Evolutionary conservation across 345 rosid genomes (phyloP), one percentile per base, ranked within the genome.

Genomic region (Gynandropsis gynandra): DNA sequence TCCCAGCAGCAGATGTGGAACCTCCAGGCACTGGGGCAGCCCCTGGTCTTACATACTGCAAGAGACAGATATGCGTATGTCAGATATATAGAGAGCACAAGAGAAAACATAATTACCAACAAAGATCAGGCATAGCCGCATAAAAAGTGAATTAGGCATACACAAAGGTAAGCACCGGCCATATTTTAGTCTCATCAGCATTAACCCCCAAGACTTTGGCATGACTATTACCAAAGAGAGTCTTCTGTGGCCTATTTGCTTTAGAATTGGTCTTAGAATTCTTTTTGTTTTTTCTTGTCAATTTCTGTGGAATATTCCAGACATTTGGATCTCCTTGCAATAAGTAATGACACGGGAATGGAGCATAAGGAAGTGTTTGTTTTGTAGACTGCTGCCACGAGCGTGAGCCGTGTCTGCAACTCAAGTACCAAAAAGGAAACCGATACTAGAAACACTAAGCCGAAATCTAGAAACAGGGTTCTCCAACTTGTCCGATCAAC

Each of bases 31-130:
- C 74, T 15, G 88, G 83, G 43, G 82, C 70, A 20, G 94, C 95
- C 62, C 94, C 97, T 10, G 97, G 99, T 63, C 99, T 93, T 60
- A 88, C 97, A 76, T 93, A 93, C 99, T 93, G 81, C 88, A 80
- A 49, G 34, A 44, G 47, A 63, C 61, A 67, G 56, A 76, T 57
- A 67, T 47, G 46, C 9, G 24, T 42, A 48, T 54, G 53, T 60
- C 56, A 66, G 59, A 56, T 42, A 52, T 56, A 47, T 29, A 43
- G 56, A 65, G 27, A 66, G 29, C 39, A 27, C 41, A 29, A 58
- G 46, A 44, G 24, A 16, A 36, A 40, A 1, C 29, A 24, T 24
- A 24, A 2, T 24, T 24, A 24, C 29, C 5, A 24, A 24, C 29
- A 24, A 24, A 24, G 29, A 24, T 24, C 29, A 24, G n/a, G n/a